Percentiles rank a stretch among this genome's conserved stretches.
Evolutionary conservation across 352 stramenopile genomes (phyloP).

Genomic region (Phytophthora pisi): DNA sequence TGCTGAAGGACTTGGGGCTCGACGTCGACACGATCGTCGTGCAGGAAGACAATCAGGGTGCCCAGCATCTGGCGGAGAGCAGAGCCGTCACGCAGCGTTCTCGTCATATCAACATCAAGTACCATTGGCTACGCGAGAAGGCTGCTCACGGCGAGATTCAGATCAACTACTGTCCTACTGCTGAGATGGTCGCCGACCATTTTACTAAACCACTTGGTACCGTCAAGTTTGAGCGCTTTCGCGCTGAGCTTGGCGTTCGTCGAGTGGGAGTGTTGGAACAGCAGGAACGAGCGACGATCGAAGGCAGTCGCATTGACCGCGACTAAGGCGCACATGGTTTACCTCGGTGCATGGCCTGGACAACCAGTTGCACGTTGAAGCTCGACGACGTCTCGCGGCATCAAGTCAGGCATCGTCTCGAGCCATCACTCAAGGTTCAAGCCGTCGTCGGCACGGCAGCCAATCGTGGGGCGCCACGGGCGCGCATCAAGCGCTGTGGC

Average conservation of each 20-base stretch:
- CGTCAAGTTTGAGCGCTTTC: conserved; percentile 9
- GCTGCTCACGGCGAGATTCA: not conserved
- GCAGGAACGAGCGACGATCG: too few relatives aligned
- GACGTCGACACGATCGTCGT: not conserved
- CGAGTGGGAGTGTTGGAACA: conserved; percentile 6
- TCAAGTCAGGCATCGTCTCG: too few relatives aligned
- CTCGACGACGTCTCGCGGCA: too few relatives aligned
- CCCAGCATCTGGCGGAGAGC: not conserved
- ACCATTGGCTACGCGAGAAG: not conserved
- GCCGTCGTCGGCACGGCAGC: too few relatives aligned
- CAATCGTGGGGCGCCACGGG: too few relatives aligned
- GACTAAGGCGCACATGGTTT: too few relatives aligned
- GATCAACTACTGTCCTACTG: not conserved
- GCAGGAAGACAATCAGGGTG: not conserved
- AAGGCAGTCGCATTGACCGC: too few relatives aligned
- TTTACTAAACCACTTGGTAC: conserved; percentile 10
- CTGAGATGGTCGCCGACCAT: conserved; percentile 4
- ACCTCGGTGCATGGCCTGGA: too few relatives aligned
- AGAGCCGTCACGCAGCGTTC: not conserved
- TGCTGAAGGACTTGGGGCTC: not conserved
- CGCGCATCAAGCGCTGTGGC: too few relatives aligned
- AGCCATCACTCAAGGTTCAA: too few relatives aligned
- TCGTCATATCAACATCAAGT: not conserved
- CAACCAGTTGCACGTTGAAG: too few relatives aligned
- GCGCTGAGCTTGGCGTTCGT: conserved; percentile 7